A percentile compares a stretch with the other conserved stretches of the same genome.
Conservation (phyloP, 345 rosid genomes). For the Salix arbutifolia region DNA sequence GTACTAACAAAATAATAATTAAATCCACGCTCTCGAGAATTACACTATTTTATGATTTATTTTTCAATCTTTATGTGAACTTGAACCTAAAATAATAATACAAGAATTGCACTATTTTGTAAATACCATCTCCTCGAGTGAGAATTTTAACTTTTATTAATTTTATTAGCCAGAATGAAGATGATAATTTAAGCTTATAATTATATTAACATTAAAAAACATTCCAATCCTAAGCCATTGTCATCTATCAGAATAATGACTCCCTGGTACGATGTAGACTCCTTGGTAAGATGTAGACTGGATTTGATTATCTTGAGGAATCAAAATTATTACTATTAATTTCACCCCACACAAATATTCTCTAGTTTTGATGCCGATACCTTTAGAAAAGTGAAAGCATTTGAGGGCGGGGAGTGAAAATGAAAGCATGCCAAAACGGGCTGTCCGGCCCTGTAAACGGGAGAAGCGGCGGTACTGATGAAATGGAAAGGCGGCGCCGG, state of each 20-base stretch:
- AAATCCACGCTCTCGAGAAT: not conserved
- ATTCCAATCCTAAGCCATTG: not conserved
- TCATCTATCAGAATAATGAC: not conserved
- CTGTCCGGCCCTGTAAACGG: constrained; percentile 1
- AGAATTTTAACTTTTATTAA: no score
- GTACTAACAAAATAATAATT: no score
- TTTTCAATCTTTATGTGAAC: not conserved
- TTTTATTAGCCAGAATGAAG: no score
- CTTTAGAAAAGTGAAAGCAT: not conserved
- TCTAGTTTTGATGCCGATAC: not conserved
- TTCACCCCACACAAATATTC: not conserved
- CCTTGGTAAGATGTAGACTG: not conserved
- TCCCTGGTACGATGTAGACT: no score
- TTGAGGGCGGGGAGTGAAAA: no score
- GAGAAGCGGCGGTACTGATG: not conserved
- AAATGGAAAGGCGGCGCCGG: constrained; percentile 26
- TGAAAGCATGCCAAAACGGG: not conserved
- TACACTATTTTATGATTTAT: not conserved
- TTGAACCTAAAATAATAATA: no score
- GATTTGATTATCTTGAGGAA: not conserved
- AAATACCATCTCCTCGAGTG: no score
- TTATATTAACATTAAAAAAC: no score
- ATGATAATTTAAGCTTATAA: no score
- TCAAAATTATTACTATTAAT: not conserved
- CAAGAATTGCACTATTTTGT: no score